These are phyloP conservation scores for Tephrocybe sp. DNA, from an alignment of 768 basidiomycete genomes.

Conservation along the genomic window DNA sequence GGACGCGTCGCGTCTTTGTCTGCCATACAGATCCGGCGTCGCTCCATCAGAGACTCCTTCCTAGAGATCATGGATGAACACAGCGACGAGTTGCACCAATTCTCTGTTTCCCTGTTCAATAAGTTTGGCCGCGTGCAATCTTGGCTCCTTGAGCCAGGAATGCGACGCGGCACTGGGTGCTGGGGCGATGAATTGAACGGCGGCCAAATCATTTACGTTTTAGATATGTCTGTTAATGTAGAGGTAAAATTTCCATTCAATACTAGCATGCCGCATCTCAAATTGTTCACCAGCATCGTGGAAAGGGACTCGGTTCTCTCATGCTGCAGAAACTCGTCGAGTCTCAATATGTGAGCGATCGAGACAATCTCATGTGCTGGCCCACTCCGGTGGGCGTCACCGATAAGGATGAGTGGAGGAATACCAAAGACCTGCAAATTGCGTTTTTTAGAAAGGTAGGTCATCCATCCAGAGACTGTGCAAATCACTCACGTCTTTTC, in stretches of 20 bases:
- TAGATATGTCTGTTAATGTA: constrained; percentile 20
- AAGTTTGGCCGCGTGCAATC: constrained; percentile 22
- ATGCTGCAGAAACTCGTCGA: constrained; percentile 17
- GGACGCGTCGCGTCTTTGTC: constrained; percentile 9
- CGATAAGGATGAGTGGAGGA: neutral
- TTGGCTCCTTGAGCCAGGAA: constrained; percentile 22
- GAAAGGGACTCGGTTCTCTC: constrained; percentile 21
- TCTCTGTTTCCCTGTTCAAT: constrained; percentile 28
- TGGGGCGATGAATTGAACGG: constrained; percentile 28
- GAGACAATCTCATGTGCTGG: constrained; percentile 22
- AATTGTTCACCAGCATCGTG: constrained; percentile 8
- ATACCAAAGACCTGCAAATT: constrained; percentile 4
- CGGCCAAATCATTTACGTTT: constrained; percentile 27
- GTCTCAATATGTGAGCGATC: constrained; percentile 15
- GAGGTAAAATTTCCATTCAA: constrained; percentile 15
- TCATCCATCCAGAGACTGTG: neutral
- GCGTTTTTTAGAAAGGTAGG: constrained; percentile 10
- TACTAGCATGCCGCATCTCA: neutral
- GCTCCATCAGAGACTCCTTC: constrained; percentile 12
- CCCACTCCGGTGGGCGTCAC: constrained; percentile 18
- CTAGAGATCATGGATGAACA: constrained; percentile 27
- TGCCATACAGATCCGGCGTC: constrained; percentile 11
- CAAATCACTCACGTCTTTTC: neutral
- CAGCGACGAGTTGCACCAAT: constrained; percentile 27
- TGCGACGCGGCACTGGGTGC: constrained; percentile 28